Base-by-base conservation (phyloP, 1,139 yeast genomes). In the Insectozyma bohioensis region DNA sequence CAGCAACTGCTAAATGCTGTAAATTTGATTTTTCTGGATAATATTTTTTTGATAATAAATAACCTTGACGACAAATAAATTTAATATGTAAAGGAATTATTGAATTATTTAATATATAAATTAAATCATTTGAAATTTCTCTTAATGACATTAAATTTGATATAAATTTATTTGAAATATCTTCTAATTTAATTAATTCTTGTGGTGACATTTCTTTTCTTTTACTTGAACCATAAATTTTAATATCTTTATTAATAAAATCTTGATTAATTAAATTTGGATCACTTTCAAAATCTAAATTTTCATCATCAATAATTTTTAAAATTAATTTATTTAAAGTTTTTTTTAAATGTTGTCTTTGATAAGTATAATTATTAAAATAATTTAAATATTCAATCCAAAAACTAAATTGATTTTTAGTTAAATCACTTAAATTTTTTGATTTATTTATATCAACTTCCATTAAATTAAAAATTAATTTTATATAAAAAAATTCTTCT, bases 141-240 rank as follows among this genome's bases (percentile, higher is more conserved):
- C 98, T 73, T 36, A 94, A 61, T 23, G 67, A 65, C 61, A 85
- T 85, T 51, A 94, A 67, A 47, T 92, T 90, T 28, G 68, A 61
- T 24, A 92, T 81, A 53, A 87, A 92, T 26, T 72, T 67, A 1
- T 63, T 58, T 13, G 94, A 72, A 0, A 92, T 88, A 12, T 75
- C 80, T 2, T 79, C 75, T 44, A 85, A 88, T 44, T 81, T 84
- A 40, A 92, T 85, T 1, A 97, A 96, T 21, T 66, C 72, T 30
- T 81, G 83, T 1, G 83, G 79, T 3, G 78, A 53, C 2, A 78
- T 46, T 10, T 46, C 48, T 8, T 39, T 42, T 26, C 56, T 40
- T 46, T 59, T 38, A 27, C 71, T 67, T 17, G 50, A 42, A 48
- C 75, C 69, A 42, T 66, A 56, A 42, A 75, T 48, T 35, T 65